Evolutionary conservation across 2,329 filamentous ascomycete genomes (phyloP).

Genomic region (Phaeophleospora eucalypticola): DNA sequence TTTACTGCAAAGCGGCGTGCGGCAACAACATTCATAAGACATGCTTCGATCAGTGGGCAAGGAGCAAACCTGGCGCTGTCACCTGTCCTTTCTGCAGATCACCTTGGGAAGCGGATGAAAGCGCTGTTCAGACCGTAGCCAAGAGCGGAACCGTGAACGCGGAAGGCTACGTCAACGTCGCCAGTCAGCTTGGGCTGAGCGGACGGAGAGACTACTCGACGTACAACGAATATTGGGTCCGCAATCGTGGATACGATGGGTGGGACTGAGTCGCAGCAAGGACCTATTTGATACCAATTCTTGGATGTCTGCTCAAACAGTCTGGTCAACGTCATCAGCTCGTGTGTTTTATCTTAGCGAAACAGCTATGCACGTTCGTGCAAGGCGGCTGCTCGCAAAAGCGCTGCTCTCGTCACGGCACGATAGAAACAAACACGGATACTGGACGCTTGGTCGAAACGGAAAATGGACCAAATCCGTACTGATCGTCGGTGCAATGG

Average conservation of each 20-base stretch:
- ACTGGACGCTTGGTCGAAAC: too few relatives aligned
- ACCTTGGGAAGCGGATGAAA: conserved; percentile 25
- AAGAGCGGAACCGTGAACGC: conserved; percentile 21
- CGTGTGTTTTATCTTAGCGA: too few relatives aligned
- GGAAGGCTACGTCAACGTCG: conserved; percentile 35
- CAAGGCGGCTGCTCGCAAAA: too few relatives aligned
- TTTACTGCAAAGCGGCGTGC: conserved; percentile 59
- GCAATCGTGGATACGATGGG: neutral
- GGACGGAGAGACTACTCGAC: conserved; percentile 29
- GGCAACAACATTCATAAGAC: conserved; percentile 59
- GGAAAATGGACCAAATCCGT: too few relatives aligned
- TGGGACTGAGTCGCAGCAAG: neutral
- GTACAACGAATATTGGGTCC: conserved; percentile 25
- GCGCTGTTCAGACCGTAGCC: conserved; percentile 21
- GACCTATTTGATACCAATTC: too few relatives aligned
- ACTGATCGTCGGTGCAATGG: too few relatives aligned
- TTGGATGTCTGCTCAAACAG: too few relatives aligned
- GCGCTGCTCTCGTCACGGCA: too few relatives aligned
- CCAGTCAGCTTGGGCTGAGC: conserved; percentile 28
- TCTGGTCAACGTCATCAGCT: too few relatives aligned
- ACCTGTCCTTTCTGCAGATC: conserved; percentile 33
- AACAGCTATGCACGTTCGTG: too few relatives aligned
- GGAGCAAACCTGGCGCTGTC: conserved; percentile 25
- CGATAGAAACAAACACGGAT: too few relatives aligned
- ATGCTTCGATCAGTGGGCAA: conserved; percentile 54